Conservation (phyloP, 257 asterid species). For the Striga asiatica region DNA sequence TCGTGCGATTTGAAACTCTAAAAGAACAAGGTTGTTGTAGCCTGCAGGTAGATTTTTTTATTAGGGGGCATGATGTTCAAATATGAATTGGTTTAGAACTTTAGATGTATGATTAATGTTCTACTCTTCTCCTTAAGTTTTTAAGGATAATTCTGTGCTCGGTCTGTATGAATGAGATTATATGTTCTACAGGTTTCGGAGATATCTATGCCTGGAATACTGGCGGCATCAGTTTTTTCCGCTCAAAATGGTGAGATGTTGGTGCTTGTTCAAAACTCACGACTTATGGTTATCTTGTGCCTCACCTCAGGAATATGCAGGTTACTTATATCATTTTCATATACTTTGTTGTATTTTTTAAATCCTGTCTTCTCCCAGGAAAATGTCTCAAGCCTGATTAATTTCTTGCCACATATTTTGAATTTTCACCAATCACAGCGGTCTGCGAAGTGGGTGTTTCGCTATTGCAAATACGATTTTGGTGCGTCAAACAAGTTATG, state of each 20-base stretch:
- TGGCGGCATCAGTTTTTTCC: conserved; percentile 35
- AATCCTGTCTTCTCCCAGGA: background rate
- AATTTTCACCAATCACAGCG: conserved; percentile 30
- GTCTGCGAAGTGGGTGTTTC: conserved; percentile 48
- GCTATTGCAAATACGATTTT: conserved; percentile 38
- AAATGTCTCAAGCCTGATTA: background rate
- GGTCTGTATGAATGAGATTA: background rate
- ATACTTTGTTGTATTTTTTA: background rate
- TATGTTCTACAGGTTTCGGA: conserved; percentile 30
- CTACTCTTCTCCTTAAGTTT: too few species aligned
- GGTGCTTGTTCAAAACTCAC: conserved; percentile 23
- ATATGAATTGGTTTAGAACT: too few species aligned
- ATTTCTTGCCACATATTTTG: conserved; percentile 6
- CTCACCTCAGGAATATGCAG: conserved; percentile 42
- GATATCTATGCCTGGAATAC: conserved; percentile 40
- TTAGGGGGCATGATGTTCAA: too few species aligned
- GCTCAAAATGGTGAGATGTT: conserved; percentile 35
- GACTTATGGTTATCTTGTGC: conserved; percentile 27
- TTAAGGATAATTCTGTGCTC: background rate
- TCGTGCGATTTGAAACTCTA: conserved; percentile 1
- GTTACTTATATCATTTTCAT: conserved; percentile 8
- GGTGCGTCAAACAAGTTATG: conserved; percentile 26
- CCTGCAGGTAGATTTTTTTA: too few species aligned
- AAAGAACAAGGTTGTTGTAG: too few species aligned
- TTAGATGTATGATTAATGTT: background rate